A percentile compares a stretch with the other conserved stretches of the same genome.
Evolutionary conservation across 345 rosid species (phyloP).

Genomic region (Toxicodendron radicans): DNA sequence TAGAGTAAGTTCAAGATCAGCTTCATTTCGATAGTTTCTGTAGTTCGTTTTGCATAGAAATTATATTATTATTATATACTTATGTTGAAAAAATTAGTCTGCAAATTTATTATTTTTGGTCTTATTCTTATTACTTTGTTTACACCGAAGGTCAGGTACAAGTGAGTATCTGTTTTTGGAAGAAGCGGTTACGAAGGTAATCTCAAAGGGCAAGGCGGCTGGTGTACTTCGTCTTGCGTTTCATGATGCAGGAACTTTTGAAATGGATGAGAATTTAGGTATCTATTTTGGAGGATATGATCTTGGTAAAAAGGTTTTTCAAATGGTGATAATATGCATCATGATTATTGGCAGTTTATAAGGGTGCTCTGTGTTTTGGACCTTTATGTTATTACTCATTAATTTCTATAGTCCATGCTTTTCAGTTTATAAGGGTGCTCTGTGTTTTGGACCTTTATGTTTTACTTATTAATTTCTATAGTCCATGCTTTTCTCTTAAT

Average conservation of each 20-base stretch:
- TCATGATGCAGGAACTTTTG: slow-evolving; percentile 98
- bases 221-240: slow-evolving; percentile 95
- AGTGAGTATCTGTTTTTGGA: slow-evolving; percentile 35
- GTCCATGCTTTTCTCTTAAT: background rate
- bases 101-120: too few species aligned
- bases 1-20: slow-evolving; percentile 44
- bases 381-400: background rate
- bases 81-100: background rate
- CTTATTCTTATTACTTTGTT: slow-evolving; percentile 5
- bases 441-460: background rate
- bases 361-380: background rate
- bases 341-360: slow-evolving; percentile 2
- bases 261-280: slow-evolving; percentile 59
- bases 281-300: background rate
- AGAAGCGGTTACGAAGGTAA: slow-evolving; percentile 64
- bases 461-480: background rate
- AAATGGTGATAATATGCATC: background rate
- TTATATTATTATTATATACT: too few species aligned
- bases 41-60: too few species aligned
- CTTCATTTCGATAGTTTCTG: background rate
- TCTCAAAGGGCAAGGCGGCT: slow-evolving; percentile 88
- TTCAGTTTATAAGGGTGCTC: background rate
- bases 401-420: background rate
- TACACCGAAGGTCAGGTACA: slow-evolving; percentile 34
- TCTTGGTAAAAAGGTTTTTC: background rate